Evolutionary conservation across 2,329 filamentous ascomycete species (phyloP), one percentile per base, ranked within the genome.

Genomic region (Aureobasidium pullulans): DNA sequence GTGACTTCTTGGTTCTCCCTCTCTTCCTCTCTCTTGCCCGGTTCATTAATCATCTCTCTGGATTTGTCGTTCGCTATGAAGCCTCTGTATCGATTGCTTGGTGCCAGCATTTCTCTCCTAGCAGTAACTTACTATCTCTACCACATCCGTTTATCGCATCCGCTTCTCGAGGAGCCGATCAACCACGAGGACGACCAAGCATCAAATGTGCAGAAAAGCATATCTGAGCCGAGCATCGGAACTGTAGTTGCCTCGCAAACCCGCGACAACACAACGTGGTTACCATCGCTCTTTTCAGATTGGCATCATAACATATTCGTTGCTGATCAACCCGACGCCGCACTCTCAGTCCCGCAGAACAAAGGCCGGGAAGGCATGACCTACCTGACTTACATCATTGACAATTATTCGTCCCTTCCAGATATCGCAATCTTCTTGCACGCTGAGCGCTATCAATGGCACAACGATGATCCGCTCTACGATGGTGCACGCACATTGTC

Each of bases 341-440:
- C 62, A 19, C 65, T 77, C n/a, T 76, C 69, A 0, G 74, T 79
- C 13, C 76, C 76, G 0, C 67, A 67, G 49, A 79, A 80, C 63
- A 79, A 79, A 64, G 77, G 77, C 0, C 69, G 76, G 40, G 77
- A 80, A 63, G 75, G 72, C 19, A 79, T 79, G 76, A 77, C 75
- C 1, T 79, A 78, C 63, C 62, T 80, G 54, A 79, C 75, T 69
- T 85, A 83, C 70, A 78, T 86, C 65, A 78, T 84, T 66, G 81
- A 84, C 67, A 77, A 81, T 68, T 86, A 86, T 71, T 76, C 85
- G 62, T 65, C 74, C 2, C 76, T 86, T 4, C 78, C 82, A 2
- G 81, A 84, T 56, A 76, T 85, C 61, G 75, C 75, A 31, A 78
- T 86, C 63, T 84, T 87, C 71, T 78, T 84, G 68, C 84, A 87